Evolutionary conservation across 2,329 filamentous ascomycete species (phyloP), one percentile per base, ranked within the genome.

Genomic region (Xylaria sp.): DNA sequence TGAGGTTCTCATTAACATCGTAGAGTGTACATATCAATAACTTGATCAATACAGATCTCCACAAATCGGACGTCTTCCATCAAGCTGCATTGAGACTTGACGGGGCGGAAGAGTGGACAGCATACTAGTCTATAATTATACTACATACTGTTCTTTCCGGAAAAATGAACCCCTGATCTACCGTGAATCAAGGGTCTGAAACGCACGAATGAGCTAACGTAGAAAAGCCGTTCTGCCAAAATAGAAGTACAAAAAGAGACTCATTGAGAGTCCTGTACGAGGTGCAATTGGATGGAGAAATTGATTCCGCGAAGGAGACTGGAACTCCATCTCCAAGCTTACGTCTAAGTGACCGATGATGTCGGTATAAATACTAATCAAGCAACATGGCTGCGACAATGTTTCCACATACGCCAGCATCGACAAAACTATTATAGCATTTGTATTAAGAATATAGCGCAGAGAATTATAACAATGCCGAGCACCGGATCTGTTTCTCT

Each of bases 201-300:
- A 54, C 50, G 49, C 49, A 54, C 50, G 50, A 54, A 39, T 54
- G 20, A 25, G 20, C 50, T 54, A 39, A 22, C 20, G 13, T 10
- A n/a, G 20, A 38, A 54, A 54, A 20, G 39, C 13, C n/a, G 33
- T 13, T n/a, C 1, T 39, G 9, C 10, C n/a, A 4, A 54, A 36
- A 36, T 27, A 1, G 20, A 25, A n/a, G 15, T n/a, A 10, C 11
- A 39, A 7, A 39, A 7, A 22, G 31, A 22, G n/a, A 25, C 27
- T 38, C 11, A 38, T 25, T 38, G 17, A 20, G n/a, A 25, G 33
- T 15, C 22, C 4, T 22, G 13, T 54, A 33, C 50, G 9, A 51
- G 29, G 33, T 38, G 31, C 20, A 38, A 54, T 22, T 54, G 50
- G 33, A 54, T 39, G 50, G 50, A 54, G 50, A 54, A 54, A 54